A percentile compares a stretch with the other conserved stretches of the same genome.
Conservation (phyloP, 306 rosid genomes). For the Citrullus mucosospermus region DNA sequence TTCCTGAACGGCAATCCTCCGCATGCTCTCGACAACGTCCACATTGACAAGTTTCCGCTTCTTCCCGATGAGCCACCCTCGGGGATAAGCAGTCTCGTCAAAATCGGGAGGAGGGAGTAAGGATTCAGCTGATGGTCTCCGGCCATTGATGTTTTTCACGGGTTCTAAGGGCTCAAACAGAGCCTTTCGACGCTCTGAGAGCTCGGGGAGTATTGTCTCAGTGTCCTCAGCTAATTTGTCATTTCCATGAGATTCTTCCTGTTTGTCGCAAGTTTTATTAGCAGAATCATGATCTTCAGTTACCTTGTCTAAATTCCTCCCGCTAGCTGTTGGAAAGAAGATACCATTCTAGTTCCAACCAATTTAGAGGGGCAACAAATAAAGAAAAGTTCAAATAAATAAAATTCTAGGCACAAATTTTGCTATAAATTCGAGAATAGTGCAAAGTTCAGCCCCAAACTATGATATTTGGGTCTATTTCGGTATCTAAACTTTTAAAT, state of each 20-base stretch:
- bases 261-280: constrained; percentile 32
- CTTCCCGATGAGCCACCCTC: constrained; percentile 89
- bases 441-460: background rate
- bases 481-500: background rate
- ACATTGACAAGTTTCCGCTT: constrained; percentile 91
- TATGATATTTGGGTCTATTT: background rate
- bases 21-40: constrained; percentile 92
- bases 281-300: constrained; percentile 29
- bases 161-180: constrained; percentile 87
- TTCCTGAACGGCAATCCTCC: constrained; percentile 88
- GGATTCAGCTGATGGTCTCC: constrained; percentile 57
- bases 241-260: constrained; percentile 23
- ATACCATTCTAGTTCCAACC: constrained; percentile 56
- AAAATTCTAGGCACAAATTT: background rate
- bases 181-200: constrained; percentile 62
- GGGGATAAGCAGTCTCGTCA: constrained; percentile 62
- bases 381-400: background rate
- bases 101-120: constrained; percentile 93
- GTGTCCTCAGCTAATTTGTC: constrained; percentile 36
- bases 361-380: constrained; percentile 24
- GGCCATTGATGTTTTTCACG: constrained; percentile 30
- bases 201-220: constrained; percentile 15
- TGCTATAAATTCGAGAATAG: too few species aligned
- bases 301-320: constrained; percentile 55
- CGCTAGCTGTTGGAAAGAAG: constrained; percentile 66